Base-by-base conservation (phyloP, 2,329 filamentous ascomycete species). In the Aulographum hederae region DNA sequence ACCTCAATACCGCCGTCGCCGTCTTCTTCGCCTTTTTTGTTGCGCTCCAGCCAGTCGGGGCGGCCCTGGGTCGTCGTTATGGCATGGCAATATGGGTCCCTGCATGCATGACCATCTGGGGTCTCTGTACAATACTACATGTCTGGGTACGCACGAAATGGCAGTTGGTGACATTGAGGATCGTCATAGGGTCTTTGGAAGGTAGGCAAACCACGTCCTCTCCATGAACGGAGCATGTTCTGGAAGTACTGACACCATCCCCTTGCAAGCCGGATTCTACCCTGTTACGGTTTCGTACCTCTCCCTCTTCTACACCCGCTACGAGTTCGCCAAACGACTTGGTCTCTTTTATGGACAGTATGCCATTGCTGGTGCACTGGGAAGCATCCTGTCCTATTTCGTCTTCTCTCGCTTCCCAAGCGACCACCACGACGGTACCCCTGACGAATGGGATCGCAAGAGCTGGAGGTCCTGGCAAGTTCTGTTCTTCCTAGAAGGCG, bases 21-120 rank as follows among this genome's bases (percentile, higher is more conserved):
- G 55, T 62, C 32, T 71, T 71, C 54, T 72, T 67, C 43, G 56
- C 60, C 39, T 64, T 65, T 34, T 72, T 71, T 40, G 66, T 73
- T n/a, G 40, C 61, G 0, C 51, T 71, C 10, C 67, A 71, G 39
- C 66, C 67, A 0, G 47, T 65, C 1, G 67, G 65, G 3, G 65
- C 66, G 0, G 65, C 65, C 10, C 63, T 76, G 38, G 56, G 72
- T 20, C 48, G 66, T 36, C 62, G 63, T 40, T 74, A 57, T 54
- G 58, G 56, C 39, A 67, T 67, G 50, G 57, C 58, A 19, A 45
- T 54, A 19, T 71, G 63, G 59, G 65, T 72, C n/a, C 65, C 67
- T 1, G 48, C 51, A 10, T 65, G 67, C 41, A 71, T 71, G 67
- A 51, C 59, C 20, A 40, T 65, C 2, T 67, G 63, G 63, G 63